Evolutionary conservation across 1,284 basidiomycete species (phyloP).

Genomic region (Laetiporus sulphureus): DNA sequence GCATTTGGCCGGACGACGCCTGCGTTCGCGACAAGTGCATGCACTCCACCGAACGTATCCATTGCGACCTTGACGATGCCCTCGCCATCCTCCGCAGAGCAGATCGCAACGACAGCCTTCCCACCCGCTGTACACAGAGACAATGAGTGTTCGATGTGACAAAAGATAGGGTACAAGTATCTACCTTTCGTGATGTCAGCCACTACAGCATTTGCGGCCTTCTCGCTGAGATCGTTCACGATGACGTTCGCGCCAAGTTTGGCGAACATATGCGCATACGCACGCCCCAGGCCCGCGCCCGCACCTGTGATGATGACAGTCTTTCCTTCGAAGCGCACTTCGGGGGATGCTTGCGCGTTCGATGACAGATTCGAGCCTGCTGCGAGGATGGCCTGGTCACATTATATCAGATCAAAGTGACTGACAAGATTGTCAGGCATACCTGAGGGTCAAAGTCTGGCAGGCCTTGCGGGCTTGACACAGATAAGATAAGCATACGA

Average conservation of each 20-base stretch:
- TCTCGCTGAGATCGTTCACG: conserved; percentile 91
- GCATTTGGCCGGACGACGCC: conserved; percentile 92
- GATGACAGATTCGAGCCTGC: conserved; percentile 58
- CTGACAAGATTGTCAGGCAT: not conserved
- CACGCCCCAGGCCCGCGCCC: conserved; percentile 88
- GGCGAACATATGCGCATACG: conserved; percentile 89
- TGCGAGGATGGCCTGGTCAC: conserved; percentile 56
- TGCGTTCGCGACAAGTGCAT: conserved; percentile 91
- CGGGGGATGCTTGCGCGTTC: conserved; percentile 69
- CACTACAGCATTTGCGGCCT: conserved; percentile 79
- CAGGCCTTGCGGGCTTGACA: conserved; percentile 55
- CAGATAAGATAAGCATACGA: not conserved
- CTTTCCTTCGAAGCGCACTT: conserved; percentile 82
- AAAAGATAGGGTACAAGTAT: conserved; percentile 12
- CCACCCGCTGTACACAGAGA: conserved; percentile 82
- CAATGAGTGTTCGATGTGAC: not conserved
- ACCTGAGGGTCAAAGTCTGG: conserved; percentile 69
- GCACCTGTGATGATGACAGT: conserved; percentile 95
- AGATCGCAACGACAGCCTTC: conserved; percentile 80
- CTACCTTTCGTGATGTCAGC: conserved; percentile 79
- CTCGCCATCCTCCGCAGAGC: conserved; percentile 90
- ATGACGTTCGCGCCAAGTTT: conserved; percentile 93
- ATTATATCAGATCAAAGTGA: conserved; percentile 5
- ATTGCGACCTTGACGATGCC: conserved; percentile 84
- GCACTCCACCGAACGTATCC: conserved; percentile 85